Base-by-base conservation (phyloP, 169 alveolate genomes). In the Plasmodium vivax region DNA sequence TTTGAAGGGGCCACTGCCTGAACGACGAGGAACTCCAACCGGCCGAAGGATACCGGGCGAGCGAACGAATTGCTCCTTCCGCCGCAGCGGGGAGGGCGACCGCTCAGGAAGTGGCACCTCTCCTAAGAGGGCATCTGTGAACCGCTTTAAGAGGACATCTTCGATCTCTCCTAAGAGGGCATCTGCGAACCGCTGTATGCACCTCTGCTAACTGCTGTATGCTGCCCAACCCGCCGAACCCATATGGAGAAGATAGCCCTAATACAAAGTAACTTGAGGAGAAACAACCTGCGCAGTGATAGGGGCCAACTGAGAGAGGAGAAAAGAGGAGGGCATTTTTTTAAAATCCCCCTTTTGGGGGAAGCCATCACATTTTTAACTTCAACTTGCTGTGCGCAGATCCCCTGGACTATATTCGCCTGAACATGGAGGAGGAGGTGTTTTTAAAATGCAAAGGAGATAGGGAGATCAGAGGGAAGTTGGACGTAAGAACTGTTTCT, bases 361-460 rank as follows among this genome's bases (percentile, higher is more conserved):
- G 43, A 68, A 81, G 6, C 36, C 27, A 0, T 3, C 43, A 7
- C 74, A 45, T 82, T 82, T 56, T 9, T 9, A 27, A 51, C 23
- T 23, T 3, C 62, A 30, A 38, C 80, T 27, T 75, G 34, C 56
- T n/a, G 23, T 82, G 51, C 45, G 92, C 94, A 96, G 99, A 97
- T 88, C 99, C 99, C 34, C 92, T 98, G 83, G 99, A 98, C 80
- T 94, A 98, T 81, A 97, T 98, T 34, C 97, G 99, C 30, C 84
- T 98, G 19, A 97, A 97, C 43, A 96, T 98, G 82, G 99, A 98
- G 77, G 99, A 98, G 80, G 83, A 85, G 56, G 97, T 98, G 12
- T 96, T 95, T 74, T 96, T 98, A 75, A 98, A 98, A 80, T 98
- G 99, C 95, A 97, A 98, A 92, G 98, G 98, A 62, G 98, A 98